These are phyloP conservation scores for Aspergillus sp. DNA, from an alignment of 2,329 filamentous ascomycete genomes.

Conservation along the genomic window DNA sequence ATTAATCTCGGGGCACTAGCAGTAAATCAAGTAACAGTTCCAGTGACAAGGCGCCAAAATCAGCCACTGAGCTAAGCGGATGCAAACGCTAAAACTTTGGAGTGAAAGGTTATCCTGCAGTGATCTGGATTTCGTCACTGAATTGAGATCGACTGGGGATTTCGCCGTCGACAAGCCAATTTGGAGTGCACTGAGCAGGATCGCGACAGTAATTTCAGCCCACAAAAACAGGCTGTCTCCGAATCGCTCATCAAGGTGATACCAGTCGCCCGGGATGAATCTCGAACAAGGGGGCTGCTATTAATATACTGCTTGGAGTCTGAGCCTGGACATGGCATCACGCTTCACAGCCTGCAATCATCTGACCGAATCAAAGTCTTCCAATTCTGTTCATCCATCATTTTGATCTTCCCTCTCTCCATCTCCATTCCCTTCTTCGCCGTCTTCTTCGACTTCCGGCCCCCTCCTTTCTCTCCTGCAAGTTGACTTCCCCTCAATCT, in stretches of 20 bases:
- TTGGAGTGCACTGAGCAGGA: not conserved
- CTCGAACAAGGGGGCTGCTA: constrained; percentile 12
- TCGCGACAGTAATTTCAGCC: not conserved
- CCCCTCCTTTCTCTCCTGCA: not conserved
- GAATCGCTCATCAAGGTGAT: not conserved
- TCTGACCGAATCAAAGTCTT: constrained; percentile 5
- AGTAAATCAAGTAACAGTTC: not conserved
- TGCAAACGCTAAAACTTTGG: not conserved
- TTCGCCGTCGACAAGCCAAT: not conserved
- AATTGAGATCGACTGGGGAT: constrained; percentile 2
- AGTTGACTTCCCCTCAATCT: not conserved
- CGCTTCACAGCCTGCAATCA: constrained; percentile 3
- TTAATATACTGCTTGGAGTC: not conserved
- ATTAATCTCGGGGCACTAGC: not conserved
- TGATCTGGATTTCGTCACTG: not conserved
- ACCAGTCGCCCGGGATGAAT: not conserved
- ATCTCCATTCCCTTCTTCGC: not conserved
- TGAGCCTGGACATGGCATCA: not conserved
- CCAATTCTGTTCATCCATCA: not conserved
- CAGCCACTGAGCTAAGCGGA: not conserved
- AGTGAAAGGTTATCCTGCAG: constrained; percentile 1
- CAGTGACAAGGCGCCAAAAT: not conserved
- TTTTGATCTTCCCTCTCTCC: not conserved
- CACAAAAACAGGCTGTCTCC: not conserved
- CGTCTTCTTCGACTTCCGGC: not conserved